Evolutionary conservation across 2,329 filamentous ascomycete species (phyloP).

Genomic region (Claviceps sp.): DNA sequence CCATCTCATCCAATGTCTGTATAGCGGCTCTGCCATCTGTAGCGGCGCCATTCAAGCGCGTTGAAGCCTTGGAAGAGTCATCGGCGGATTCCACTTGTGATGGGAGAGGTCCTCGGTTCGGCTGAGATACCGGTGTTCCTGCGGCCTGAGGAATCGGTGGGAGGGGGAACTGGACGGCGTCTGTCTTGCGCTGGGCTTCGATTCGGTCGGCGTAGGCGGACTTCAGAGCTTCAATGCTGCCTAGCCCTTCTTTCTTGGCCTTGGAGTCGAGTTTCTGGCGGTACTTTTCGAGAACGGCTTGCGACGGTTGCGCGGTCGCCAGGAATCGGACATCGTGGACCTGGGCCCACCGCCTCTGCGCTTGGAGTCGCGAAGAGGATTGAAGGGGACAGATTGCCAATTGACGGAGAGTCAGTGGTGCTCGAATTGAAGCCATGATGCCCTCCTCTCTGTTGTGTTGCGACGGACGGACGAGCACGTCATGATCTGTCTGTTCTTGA

Average conservation of each 20-base stretch:
- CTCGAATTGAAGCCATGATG: conserved; percentile 36
- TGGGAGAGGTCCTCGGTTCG: conserved; percentile 19
- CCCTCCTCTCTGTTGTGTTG: not conserved
- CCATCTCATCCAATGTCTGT: conserved; percentile 36
- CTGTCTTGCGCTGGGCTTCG: conserved; percentile 51
- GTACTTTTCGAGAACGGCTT: conserved; percentile 71
- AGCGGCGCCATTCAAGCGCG: not conserved
- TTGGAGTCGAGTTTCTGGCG: conserved; percentile 71
- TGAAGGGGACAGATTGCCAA: conserved; percentile 22
- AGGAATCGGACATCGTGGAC: conserved; percentile 88
- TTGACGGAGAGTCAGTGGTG: conserved; percentile 32
- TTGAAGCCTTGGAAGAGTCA: conserved; percentile 10
- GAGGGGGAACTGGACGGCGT: conserved; percentile 36
- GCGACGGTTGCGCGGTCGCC: conserved; percentile 58
- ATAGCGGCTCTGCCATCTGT: conserved; percentile 14
- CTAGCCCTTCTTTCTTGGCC: conserved; percentile 57
- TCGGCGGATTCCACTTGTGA: conserved; percentile 10
- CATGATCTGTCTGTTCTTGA: no score
- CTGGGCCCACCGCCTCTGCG: conserved; percentile 75
- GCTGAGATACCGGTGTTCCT: conserved; percentile 22
- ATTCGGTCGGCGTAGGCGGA: conserved; percentile 80
- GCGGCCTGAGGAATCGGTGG: conserved; percentile 22
- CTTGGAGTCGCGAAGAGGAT: conserved; percentile 19
- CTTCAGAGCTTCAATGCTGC: conserved; percentile 62
- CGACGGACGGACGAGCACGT: not conserved